Conservation (phyloP, 148 eudicot species). For the Rhododendron griersonianum region DNA sequence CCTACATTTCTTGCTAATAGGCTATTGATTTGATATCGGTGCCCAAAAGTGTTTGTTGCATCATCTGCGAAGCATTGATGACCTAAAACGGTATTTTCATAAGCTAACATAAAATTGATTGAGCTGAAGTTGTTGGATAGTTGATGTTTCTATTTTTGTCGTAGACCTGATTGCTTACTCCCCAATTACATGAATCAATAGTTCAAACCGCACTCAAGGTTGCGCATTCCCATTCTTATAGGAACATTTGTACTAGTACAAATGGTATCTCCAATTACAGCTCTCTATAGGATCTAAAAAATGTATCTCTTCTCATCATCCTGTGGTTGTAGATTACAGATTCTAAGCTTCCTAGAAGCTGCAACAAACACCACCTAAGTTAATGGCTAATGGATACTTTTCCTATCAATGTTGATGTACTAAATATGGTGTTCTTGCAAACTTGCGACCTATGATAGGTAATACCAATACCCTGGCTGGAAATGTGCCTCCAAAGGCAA, state of each 20-base stretch:
- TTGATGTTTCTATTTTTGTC: background rate
- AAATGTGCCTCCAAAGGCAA: slow-evolving; percentile 93
- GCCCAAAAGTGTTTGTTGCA: background rate
- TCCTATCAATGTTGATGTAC: background rate
- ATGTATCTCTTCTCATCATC: background rate
- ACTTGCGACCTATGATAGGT: slow-evolving; percentile 32
- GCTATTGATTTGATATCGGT: background rate
- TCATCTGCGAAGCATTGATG: background rate
- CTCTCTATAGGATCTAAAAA: background rate
- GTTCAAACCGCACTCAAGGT: background rate
- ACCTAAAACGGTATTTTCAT: background rate
- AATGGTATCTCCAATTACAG: background rate
- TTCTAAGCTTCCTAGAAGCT: background rate
- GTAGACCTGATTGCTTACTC: background rate
- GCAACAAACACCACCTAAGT: background rate
- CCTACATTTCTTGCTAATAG: background rate
- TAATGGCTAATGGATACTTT: background rate
- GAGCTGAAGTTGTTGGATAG: background rate
- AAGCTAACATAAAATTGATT: background rate
- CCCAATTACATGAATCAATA: background rate
- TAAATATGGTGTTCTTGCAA: background rate
- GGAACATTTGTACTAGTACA: background rate
- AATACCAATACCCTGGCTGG: slow-evolving; percentile 98
- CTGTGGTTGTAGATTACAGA: background rate
- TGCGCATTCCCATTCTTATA: background rate